phyloP scores from a whole-genome alignment of 2,329 filamentous ascomycete species.

The Xylariaceae sp. region DNA sequence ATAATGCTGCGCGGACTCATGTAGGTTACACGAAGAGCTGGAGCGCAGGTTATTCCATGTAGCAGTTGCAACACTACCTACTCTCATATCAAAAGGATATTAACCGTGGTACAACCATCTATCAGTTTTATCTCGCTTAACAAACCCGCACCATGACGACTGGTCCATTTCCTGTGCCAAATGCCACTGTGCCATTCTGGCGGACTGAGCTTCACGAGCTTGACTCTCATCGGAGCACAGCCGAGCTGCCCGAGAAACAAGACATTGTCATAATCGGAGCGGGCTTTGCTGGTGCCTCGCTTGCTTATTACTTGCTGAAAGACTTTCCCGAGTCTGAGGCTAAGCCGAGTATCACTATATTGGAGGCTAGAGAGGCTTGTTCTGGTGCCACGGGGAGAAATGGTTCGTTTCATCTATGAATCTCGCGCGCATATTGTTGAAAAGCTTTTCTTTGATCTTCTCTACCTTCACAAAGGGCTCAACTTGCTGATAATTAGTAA shows the following conservation, averaged over 20 bases:
- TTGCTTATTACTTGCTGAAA: conserved; percentile 43
- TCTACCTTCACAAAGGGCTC: background rate
- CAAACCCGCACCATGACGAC: background rate
- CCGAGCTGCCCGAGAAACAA: conserved; percentile 41
- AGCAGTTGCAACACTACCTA: too few species aligned
- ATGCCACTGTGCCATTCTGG: conserved; percentile 48
- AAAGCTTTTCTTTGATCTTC: background rate
- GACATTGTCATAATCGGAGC: conserved; percentile 50
- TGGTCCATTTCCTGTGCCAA: conserved; percentile 21
- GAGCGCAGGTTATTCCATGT: too few species aligned
- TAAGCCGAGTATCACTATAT: conserved; percentile 21
- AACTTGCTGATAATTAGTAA: background rate
- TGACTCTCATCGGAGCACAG: conserved; percentile 47
- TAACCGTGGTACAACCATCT: too few species aligned
- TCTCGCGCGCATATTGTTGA: too few species aligned
- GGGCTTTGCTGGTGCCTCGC: conserved; percentile 49
- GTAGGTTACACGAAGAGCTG: too few species aligned
- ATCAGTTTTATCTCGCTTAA: too few species aligned
- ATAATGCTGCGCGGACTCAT: too few species aligned
- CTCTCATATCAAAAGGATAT: too few species aligned
- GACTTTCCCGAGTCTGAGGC: conserved; percentile 22
- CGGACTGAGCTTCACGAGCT: conserved; percentile 49
- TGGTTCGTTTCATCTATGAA: conserved; percentile 11
- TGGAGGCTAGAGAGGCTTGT: conserved; percentile 29
- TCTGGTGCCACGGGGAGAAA: conserved; percentile 28